These are phyloP conservation scores for Fonsecaea erecta DNA, from an alignment of 2,329 filamentous ascomycete species.

Conservation along the genomic window DNA sequence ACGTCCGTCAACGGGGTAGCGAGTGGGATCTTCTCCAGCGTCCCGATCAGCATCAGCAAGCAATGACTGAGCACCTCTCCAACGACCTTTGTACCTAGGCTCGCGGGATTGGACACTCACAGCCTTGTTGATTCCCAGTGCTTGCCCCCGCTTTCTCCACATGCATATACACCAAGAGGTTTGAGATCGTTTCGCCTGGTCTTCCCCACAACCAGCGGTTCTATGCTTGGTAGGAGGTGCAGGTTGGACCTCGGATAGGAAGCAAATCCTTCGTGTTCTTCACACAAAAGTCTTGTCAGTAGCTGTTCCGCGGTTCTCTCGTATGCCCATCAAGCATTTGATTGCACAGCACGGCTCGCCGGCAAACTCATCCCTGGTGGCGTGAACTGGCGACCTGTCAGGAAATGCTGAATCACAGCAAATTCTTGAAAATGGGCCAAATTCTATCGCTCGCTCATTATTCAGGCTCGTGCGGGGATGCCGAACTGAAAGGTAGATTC, in stretches of 20 bases:
- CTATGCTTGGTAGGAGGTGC: background rate
- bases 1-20: background rate
- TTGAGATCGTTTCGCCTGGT: background rate
- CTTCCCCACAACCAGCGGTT: background rate
- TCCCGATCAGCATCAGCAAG: background rate
- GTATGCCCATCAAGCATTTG: background rate
- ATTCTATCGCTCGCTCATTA: too few species aligned
- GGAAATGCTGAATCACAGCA: background rate
- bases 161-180: background rate
- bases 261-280: background rate
- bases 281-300: background rate
- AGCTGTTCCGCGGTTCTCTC: background rate
- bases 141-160: constrained; percentile 3
- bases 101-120: background rate
- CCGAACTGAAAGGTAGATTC: background rate
- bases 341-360: background rate
- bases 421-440: too few species aligned
- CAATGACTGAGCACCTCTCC: background rate
- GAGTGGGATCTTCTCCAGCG: background rate
- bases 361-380: background rate
- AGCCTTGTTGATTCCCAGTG: background rate
- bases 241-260: background rate
- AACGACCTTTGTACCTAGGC: background rate
- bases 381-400: background rate
- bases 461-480: background rate